Conservation (phyloP, 495 filamentous ascomycete genomes). For the Trichocladium uniseriatum region DNA sequence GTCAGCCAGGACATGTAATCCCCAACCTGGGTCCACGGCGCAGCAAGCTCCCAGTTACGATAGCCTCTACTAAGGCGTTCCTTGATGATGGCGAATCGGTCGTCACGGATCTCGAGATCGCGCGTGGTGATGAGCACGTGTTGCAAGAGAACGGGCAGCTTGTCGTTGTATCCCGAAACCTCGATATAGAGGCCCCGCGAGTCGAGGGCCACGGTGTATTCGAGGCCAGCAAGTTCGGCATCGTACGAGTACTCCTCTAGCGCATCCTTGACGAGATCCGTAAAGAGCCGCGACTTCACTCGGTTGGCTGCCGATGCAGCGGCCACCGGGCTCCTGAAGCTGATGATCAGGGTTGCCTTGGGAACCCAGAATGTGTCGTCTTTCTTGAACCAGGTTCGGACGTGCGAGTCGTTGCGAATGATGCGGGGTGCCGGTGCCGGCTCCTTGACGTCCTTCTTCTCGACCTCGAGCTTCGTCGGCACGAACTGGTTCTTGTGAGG, state of each 20-base stretch:
- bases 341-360: constrained; percentile 76
- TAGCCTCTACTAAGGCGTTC: constrained; percentile 67
- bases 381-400: constrained; percentile 96
- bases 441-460: constrained; percentile 77
- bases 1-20: constrained; percentile 74
- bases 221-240: constrained; percentile 84
- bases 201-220: constrained; percentile 66
- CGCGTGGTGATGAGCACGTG: constrained; percentile 84
- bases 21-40: constrained; percentile 85
- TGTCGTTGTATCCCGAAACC: constrained; percentile 90
- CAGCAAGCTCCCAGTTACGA: constrained; percentile 77
- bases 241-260: constrained; percentile 94
- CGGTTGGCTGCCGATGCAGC: constrained; percentile 66
- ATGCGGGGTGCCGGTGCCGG: constrained; percentile 69
- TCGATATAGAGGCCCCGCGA: constrained; percentile 67
- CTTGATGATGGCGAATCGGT: constrained; percentile 86
- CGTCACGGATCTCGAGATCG: constrained; percentile 69
- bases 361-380: constrained; percentile 99
- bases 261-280: constrained; percentile 79
- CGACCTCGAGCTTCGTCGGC: constrained; percentile 84
- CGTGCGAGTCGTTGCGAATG: constrained; percentile 74
- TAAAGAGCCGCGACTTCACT: constrained; percentile 73
- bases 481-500: constrained; percentile 96
- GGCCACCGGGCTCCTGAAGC: constrained; percentile 67
- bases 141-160: constrained; percentile 81